phyloP scores from a whole-genome alignment of 768 basidiomycete genomes.

The Termitomyces sp. region DNA sequence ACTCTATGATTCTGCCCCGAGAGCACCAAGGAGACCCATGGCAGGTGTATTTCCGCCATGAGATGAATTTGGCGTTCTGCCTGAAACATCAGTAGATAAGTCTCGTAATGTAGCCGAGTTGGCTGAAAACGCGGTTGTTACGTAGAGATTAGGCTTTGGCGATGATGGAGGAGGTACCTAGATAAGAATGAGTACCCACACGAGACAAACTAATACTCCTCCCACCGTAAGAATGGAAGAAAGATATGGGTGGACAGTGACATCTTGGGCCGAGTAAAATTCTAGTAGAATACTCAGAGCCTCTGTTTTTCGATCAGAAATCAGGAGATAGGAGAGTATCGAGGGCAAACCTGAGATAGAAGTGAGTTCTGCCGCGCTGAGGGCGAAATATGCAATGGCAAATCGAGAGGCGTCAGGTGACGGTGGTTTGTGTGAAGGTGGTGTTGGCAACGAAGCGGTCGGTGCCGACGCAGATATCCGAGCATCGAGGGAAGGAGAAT shows the following conservation, averaged over 20 bases:
- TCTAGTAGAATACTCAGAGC: slow-evolving; percentile 65
- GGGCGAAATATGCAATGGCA: slow-evolving; percentile 63
- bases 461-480: slow-evolving; percentile 70
- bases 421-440: slow-evolving; percentile 71
- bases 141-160: slow-evolving; percentile 22
- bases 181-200: background rate
- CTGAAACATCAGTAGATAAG: slow-evolving; percentile 25
- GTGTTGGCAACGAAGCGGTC: slow-evolving; percentile 75
- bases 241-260: slow-evolving; percentile 45
- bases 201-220: slow-evolving; percentile 12
- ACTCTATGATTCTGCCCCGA: slow-evolving; percentile 9
- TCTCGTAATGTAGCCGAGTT: slow-evolving; percentile 18
- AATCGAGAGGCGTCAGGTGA: slow-evolving; percentile 70
- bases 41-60: slow-evolving; percentile 57
- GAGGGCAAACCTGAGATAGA: slow-evolving; percentile 52
- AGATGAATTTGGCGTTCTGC: slow-evolving; percentile 57
- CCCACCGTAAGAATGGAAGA: slow-evolving; percentile 48
- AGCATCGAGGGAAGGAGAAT: slow-evolving; percentile 70
- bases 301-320: slow-evolving; percentile 38
- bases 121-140: slow-evolving; percentile 7
- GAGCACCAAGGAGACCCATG: slow-evolving; percentile 22
- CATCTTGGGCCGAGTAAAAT: slow-evolving; percentile 68
- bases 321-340: slow-evolving; percentile 10
- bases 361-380: slow-evolving; percentile 55
- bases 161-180: slow-evolving; percentile 51